Base-by-base conservation (phyloP, 306 rosid species). In the Rosa multiflora region DNA sequence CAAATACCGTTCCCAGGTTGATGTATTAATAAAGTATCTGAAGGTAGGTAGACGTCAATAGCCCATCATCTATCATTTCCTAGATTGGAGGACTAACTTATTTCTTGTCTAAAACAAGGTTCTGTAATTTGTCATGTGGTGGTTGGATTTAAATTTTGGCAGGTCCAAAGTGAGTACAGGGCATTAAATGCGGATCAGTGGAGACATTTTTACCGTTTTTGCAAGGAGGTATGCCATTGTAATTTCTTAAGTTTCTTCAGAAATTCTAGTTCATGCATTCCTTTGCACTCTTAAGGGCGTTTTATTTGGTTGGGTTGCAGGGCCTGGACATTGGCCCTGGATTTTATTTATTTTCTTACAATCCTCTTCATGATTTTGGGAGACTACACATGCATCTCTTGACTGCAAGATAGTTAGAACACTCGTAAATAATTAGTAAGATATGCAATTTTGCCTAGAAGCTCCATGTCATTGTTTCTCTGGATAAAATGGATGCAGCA, bases 131-230 rank as follows among this genome's bases (percentile, higher is more conserved):
- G 68, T 74, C 44, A 2, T 73, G 29, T 43, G 56, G 23, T 43
- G 42, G 17, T 8, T 59, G 74, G 62, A 61, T 63, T 39, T 70
- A 51, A 63, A 46, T 74, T 78, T 71, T 76, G 70, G 63, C 89
- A 91, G 97, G 51, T 69, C 77, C 97, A 91, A 79, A 89, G 26
- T 37, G 92, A 86, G 48, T 89, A 91, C 79, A 84, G 82, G 85
- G 90, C 85, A 40, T 83, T 91, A 51, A 80, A 46, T 78, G 82
- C 76, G 80, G 97, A 91, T 81, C 97, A 91, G 43, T 91, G 97
- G 97, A 68, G 79, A 43, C 82, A 74, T 62, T 85, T 91, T 76
- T 86, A 85, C 78, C 88, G 87, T 9, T 86, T 89, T 67, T 89
- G 86, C 79, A 84, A 80, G 69, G 89, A 91, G 89, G 97, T 91